Evolutionary conservation across 164 flowering plant genomes (phyloP), one percentile per base, ranked within the genome.

Genomic region (Nelumbo lutea): DNA sequence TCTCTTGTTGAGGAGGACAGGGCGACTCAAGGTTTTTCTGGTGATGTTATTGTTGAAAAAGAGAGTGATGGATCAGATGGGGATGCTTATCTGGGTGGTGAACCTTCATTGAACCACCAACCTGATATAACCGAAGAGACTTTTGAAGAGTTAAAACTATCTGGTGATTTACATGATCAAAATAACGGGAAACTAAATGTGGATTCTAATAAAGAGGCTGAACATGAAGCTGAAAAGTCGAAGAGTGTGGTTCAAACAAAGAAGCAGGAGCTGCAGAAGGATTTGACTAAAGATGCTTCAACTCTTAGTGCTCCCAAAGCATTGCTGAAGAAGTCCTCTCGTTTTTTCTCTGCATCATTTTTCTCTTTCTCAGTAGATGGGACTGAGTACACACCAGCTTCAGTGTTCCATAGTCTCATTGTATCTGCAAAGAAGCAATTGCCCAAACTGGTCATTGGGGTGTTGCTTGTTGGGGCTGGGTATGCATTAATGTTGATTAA

Each of bases 331-430:
- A 96, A 93, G 80, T 96, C 99, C 45, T 96, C 99, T 72, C 97
- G 99, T 11, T 96, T 96, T 79, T 96, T 93, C 77, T 80, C 99
- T 72, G 99, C 99, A 65, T 96, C 99, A 45, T 96, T 96, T 75
- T 96, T 96, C 80, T 96, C 99, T 66, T 90, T 73, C 68, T 72
- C 81, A 70, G 96, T 51, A 48, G 97, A 89, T 77, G 98, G 79
- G 61, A 76, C 84, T 39, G 94, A 92, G 69, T 82, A 80, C 69
- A 85, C 98, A 6, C 86, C 95, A 9, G 83, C 83, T 70, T 86
- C 93, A 62, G 79, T 89, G 70, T 90, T 88, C 68, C 87, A 80
- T 44, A 80, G 88, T 63, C 76, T 91, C 42, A 47, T 88, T 66
- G 77, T 80, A 50, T 84, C 77, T 77, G 82, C 82, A 10, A 86